These are phyloP conservation scores for Geranium brycei DNA, from an alignment of 345 rosid genomes.

Conservation along the genomic window DNA sequence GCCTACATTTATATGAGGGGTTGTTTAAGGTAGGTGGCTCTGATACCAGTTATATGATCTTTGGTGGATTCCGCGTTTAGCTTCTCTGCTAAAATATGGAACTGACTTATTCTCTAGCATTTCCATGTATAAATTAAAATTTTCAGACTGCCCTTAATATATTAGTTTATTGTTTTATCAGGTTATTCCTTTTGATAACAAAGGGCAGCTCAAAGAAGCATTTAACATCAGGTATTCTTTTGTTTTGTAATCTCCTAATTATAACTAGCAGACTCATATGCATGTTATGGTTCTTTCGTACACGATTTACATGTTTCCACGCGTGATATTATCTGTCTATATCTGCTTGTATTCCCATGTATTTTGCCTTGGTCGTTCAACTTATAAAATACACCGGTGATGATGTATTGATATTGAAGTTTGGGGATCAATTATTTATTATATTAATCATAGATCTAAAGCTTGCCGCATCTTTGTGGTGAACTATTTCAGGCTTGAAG, in stretches of 20 bases:
- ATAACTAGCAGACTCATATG: not conserved
- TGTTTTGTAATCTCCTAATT: not conserved
- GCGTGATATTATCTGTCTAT: not conserved
- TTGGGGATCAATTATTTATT: not conserved
- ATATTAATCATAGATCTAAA: not conserved
- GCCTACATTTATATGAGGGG: conserved; percentile 93
- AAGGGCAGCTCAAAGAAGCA: conserved; percentile 90
- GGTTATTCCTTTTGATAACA: conserved; percentile 94
- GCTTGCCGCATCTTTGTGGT: conserved; percentile 2
- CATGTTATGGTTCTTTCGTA: not conserved
- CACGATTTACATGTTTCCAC: not conserved
- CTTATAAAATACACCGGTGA: not conserved
- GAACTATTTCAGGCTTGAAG: conserved; percentile 60
- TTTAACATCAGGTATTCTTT: conserved; percentile 63
- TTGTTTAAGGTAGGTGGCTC: conserved; percentile 58
- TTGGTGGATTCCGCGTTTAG: not conserved
- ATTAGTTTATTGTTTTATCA: conserved; percentile 15
- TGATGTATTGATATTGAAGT: not conserved
- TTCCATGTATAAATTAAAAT: not conserved
- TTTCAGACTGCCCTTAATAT: not conserved
- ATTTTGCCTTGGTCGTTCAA: not conserved
- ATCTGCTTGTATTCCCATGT: too few relatives aligned
- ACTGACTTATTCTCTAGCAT: not conserved
- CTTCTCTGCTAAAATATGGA: not conserved
- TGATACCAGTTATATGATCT: conserved; percentile 2